These are phyloP conservation scores for Sechiopsis laciniata DNA, from an alignment of 306 rosid species.

Conservation along the genomic window DNA sequence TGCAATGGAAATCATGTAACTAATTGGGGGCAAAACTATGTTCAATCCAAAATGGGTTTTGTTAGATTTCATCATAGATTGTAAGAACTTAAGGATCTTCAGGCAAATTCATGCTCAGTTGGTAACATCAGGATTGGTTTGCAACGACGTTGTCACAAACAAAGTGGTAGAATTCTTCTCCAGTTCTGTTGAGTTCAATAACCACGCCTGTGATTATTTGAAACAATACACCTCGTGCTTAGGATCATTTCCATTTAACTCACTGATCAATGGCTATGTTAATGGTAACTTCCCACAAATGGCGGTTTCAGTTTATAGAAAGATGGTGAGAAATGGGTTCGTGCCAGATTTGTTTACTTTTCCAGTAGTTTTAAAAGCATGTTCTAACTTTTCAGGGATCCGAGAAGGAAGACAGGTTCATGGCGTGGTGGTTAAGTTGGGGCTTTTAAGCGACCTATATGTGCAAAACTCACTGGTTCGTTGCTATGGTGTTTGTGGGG, in stretches of 20 bases:
- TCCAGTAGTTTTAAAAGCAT: conserved; percentile 65
- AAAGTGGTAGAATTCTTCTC: conserved; percentile 50
- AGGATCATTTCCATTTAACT: conserved; percentile 63
- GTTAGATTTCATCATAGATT: conserved; percentile 37
- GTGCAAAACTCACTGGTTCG: conserved; percentile 58
- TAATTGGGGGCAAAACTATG: conserved; percentile 26
- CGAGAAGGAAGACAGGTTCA: conserved; percentile 60
- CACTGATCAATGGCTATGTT: conserved; percentile 40
- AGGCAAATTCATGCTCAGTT: conserved; percentile 57
- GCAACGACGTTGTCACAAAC: conserved; percentile 40
- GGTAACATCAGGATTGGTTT: conserved; percentile 46
- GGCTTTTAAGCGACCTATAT: conserved; percentile 43
- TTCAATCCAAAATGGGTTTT: conserved; percentile 50
- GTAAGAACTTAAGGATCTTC: conserved; percentile 45
- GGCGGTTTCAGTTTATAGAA: conserved; percentile 39
- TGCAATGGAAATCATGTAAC: background rate
- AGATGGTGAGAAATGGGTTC: conserved; percentile 53
- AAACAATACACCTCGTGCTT: conserved; percentile 54
- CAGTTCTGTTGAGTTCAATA: conserved; percentile 30
- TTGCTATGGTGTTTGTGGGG: conserved; percentile 52
- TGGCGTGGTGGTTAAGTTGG: conserved; percentile 38
- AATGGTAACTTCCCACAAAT: conserved; percentile 32
- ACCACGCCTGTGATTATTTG: conserved; percentile 56
- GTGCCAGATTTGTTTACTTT: conserved; percentile 57
- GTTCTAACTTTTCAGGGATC: conserved; percentile 54